Evolutionary conservation across 169 alveolate genomes (phyloP).

Genomic region (Plasmodium knowlesi): DNA sequence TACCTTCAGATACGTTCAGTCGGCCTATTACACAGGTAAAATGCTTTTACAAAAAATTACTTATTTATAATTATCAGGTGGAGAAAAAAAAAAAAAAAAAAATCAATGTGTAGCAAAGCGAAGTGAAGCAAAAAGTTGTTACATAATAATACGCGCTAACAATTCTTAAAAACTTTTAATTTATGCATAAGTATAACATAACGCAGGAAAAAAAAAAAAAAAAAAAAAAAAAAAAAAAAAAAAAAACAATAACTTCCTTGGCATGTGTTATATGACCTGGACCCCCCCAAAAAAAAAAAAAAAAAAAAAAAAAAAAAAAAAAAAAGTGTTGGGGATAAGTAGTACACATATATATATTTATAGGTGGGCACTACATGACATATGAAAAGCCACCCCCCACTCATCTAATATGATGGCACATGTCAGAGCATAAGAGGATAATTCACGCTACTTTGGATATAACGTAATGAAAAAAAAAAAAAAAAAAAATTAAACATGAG

Average conservation of each 20-base stretch:
- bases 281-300: background rate
- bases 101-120: background rate
- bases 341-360: background rate
- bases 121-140: background rate
- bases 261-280: background rate
- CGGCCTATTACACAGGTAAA: background rate
- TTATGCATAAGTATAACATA: background rate
- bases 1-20: background rate
- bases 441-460: background rate
- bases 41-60: conserved; percentile 1
- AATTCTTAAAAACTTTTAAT: no score
- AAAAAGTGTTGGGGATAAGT: background rate
- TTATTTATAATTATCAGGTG: conserved; percentile 1
- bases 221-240: no score
- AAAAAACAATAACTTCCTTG: background rate
- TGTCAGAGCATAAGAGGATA: background rate
- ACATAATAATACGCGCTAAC: background rate
- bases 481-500: background rate
- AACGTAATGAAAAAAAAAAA: background rate
- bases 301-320: background rate
- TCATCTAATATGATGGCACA: background rate
- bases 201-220: background rate
- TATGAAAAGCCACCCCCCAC: background rate
- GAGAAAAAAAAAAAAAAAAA: background rate
- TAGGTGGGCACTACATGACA: background rate